phyloP scores from a whole-genome alignment of 2,329 filamentous ascomycete genomes.

The Aspergillus tanneri region DNA sequence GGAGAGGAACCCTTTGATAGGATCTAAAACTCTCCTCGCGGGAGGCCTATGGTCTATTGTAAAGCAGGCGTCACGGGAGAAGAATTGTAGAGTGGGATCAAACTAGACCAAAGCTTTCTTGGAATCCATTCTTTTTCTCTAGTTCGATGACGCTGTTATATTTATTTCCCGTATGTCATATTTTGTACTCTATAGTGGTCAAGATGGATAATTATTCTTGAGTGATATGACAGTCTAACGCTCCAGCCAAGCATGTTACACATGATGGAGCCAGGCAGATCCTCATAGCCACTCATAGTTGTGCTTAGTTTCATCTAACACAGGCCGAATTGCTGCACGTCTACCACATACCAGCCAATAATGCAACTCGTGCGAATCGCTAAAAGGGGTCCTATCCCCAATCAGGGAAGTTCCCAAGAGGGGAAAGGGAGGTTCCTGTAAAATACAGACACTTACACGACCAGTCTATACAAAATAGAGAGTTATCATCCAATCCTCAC shows the following conservation, averaged over 20 bases:
- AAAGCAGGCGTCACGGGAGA: too few species aligned
- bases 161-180: too few species aligned
- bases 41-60: too few species aligned
- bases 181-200: neutral
- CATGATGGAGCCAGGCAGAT: neutral
- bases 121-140: neutral
- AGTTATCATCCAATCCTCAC: too few species aligned
- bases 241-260: neutral
- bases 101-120: neutral
- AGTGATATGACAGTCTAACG: neutral
- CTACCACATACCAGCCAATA: neutral
- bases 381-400: neutral
- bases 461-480: too few species aligned
- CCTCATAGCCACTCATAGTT: neutral
- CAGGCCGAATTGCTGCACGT: neutral
- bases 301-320: neutral
- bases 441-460: too few species aligned
- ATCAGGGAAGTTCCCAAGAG: neutral
- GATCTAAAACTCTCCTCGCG: neutral
- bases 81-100: neutral
- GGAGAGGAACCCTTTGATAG: neutral
- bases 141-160: neutral
- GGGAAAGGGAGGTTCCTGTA: neutral
- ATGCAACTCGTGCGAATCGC: neutral
- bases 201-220: neutral